Conservation (phyloP, 345 rosid genomes). For the Populus pruinosa region DNA sequence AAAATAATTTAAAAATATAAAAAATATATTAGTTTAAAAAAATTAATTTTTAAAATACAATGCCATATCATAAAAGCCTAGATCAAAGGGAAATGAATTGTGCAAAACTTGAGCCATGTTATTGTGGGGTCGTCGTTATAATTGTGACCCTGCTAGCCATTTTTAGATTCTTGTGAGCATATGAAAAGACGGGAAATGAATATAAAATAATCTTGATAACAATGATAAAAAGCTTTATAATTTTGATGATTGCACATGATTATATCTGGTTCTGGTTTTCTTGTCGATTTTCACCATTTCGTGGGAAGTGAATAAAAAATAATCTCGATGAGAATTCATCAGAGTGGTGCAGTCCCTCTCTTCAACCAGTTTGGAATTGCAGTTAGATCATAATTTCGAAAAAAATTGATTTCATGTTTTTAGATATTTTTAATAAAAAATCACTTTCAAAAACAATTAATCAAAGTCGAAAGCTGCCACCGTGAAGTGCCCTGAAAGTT, state of each 20-base stretch:
- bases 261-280: constrained; percentile 15
- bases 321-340: too few species aligned
- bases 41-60: too few species aligned
- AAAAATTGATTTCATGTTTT: too few species aligned
- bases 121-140: background rate
- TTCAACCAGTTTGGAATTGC: too few species aligned
- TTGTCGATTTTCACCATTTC: background rate
- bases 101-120: background rate
- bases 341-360: too few species aligned
- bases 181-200: background rate
- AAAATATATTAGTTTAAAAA: too few species aligned
- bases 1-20: too few species aligned
- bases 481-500: constrained; percentile 14
- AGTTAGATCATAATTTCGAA: too few species aligned
- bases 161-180: background rate
- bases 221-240: background rate
- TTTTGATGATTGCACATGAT: constrained; percentile 41
- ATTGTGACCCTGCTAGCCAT: background rate
- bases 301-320: too few species aligned
- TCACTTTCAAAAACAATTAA: background rate
- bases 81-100: constrained; percentile 7
- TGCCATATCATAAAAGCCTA: background rate
- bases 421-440: too few species aligned
- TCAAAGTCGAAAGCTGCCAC: background rate
- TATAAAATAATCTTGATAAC: background rate